These are phyloP conservation scores for Colletotrichum caudatum DNA, from an alignment of 2,329 filamentous ascomycete species.

Conservation along the genomic window DNA sequence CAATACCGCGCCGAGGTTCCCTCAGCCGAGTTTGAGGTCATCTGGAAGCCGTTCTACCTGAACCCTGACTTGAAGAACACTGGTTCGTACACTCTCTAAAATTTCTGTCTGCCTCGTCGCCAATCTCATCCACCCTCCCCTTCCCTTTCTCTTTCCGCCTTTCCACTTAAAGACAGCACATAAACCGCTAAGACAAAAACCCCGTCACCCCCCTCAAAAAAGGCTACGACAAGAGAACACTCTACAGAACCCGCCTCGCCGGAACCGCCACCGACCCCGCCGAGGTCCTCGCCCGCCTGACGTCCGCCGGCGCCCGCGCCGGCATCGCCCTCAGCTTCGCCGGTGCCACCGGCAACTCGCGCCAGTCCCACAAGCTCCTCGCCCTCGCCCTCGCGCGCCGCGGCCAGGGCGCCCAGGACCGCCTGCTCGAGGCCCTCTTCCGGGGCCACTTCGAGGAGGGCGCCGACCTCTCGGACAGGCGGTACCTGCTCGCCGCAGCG, in stretches of 20 bases:
- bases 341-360: conserved; percentile 59
- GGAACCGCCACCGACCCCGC: conserved; percentile 42
- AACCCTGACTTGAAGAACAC: conserved; percentile 50
- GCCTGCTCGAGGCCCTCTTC: conserved; percentile 58
- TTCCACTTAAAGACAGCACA: background rate
- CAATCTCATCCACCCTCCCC: background rate
- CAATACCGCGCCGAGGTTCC: conserved; percentile 55
- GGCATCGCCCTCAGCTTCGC: conserved; percentile 54
- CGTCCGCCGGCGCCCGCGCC: conserved; percentile 49
- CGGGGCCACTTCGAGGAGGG: conserved; percentile 56
- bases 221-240: conserved; percentile 53
- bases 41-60: conserved; percentile 62
- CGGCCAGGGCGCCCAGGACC: conserved; percentile 51
- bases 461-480: conserved; percentile 56
- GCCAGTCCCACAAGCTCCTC: conserved; percentile 61
- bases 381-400: conserved; percentile 52
- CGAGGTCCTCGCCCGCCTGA: conserved; percentile 49
- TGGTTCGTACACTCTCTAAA: conserved; percentile 42
- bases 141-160: too few relatives aligned
- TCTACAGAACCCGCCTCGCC: conserved; percentile 48
- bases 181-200: conserved; percentile 32
- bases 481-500: conserved; percentile 54
- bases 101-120: background rate
- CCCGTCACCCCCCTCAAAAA: background rate
- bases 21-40: conserved; percentile 59